Evolutionary conservation across 768 basidiomycete genomes (phyloP).

Genomic region (Termitomyces sp.): DNA sequence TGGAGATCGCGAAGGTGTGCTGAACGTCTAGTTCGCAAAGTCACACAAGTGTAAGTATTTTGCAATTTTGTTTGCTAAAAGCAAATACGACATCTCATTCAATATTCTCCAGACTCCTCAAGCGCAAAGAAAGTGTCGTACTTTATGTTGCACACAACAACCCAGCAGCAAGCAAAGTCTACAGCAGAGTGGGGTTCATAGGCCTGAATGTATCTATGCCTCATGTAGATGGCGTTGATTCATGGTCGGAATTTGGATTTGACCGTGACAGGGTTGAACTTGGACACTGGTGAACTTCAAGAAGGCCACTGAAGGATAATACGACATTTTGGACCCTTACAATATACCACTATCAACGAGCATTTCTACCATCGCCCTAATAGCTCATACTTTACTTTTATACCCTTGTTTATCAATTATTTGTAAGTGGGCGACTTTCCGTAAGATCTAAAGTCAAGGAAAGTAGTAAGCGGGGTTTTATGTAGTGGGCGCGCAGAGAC

Average conservation of each 20-base stretch:
- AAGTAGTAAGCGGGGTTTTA: too few relatives aligned
- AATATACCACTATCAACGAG: background rate
- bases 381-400: background rate
- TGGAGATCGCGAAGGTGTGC: slow-evolving; percentile 57
- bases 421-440: background rate
- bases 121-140: slow-evolving; percentile 40
- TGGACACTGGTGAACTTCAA: slow-evolving; percentile 63
- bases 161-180: slow-evolving; percentile 48
- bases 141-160: slow-evolving; percentile 63
- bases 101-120: slow-evolving; percentile 22
- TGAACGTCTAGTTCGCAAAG: slow-evolving; percentile 51
- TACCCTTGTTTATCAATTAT: background rate
- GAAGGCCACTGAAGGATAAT: background rate
- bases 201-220: slow-evolving; percentile 34
- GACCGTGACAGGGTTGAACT: slow-evolving; percentile 36
- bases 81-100: background rate
- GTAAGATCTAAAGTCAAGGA: too few relatives aligned
- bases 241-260: slow-evolving; percentile 64
- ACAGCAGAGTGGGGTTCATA: slow-evolving; percentile 59
- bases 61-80: background rate
- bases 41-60: slow-evolving; percentile 44
- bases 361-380: background rate
- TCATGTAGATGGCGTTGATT: slow-evolving; percentile 31
- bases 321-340: background rate
- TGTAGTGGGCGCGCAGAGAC: too few relatives aligned